Evolutionary conservation across 495 filamentous ascomycete genomes (phyloP), one percentile per base, ranked within the genome.

Genomic region (Rusavskia elegans): DNA sequence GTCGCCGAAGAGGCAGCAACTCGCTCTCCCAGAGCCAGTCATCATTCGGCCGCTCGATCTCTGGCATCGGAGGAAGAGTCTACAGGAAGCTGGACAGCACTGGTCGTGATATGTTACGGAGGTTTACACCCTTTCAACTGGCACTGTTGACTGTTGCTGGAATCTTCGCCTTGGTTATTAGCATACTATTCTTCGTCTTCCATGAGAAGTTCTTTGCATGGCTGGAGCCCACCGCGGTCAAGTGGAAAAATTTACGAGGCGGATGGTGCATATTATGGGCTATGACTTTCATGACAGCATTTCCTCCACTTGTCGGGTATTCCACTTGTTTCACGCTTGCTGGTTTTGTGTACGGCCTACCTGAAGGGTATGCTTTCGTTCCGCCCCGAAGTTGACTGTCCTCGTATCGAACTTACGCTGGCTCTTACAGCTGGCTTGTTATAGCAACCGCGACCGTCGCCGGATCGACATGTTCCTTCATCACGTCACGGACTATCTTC

Each of bases 261-360:
- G 92, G 84, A 11, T 95, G 85, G 77, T 66, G 87, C 45, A 74
- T 95, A 20, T 68, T 95, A 21, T 96, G 87, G 80, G 60, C 78
- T 1, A 66, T 87, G 60, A 84, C 82, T 19, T 90, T 89, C 61
- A 64, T 78, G 32, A 80, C 83, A 9, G 87, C 83, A 0, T 95
- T 98, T 64, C 92, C 92, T 3, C 92, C 92, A 3, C 62, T 95
- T 54, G 84, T 98, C 59, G 92, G 92, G 8, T 96, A 94, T 71
- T 85, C 82, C 27, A 85, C 85, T 0, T 80, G 81, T 53, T 75
- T 93, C n/a, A 95, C 88, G 1, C 71, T 94, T 27, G 71, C 85
- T 13, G 92, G 92, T 0, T 95, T 95, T 62, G 79, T 98, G n/a
- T 98, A 87, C 68, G 93, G 89, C 0, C 82, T 96, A 56, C 88